phyloP scores from a whole-genome alignment of 257 asterid genomes.

The Knoxia roxburghii region DNA sequence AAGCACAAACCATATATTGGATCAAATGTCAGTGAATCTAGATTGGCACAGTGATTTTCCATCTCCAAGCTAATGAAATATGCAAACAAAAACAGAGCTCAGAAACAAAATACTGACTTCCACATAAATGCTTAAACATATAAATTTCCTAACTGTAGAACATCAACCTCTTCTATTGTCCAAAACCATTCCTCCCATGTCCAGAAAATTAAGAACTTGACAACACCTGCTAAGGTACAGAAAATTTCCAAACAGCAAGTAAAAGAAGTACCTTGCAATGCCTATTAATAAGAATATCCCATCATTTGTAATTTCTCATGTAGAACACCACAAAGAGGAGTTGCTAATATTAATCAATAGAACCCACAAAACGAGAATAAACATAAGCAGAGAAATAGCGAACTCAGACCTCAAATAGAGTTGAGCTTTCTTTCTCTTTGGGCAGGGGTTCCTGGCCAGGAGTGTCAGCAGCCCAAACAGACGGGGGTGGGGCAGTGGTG shows the following conservation, averaged over 20 bases:
- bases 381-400: neutral
- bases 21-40: neutral
- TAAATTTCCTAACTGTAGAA: neutral
- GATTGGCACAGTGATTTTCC: neutral
- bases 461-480: constrained; percentile 52
- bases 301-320: neutral
- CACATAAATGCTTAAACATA: neutral
- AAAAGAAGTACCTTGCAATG: neutral
- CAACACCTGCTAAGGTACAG: neutral
- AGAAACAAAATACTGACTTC: constrained; percentile 1
- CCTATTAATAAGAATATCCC: neutral
- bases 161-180: neutral
- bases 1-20: neutral
- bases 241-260: neutral
- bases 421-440: constrained; percentile 24
- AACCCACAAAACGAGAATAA: neutral
- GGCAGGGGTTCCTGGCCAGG: constrained; percentile 23
- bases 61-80: neutral
- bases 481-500: constrained; percentile 82
- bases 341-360: neutral
- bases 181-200: neutral
- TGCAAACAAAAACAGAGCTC: neutral
- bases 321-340: neutral
- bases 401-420: constrained; percentile 52
- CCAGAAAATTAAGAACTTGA: neutral